Conservation (phyloP, 345 rosid species). For the Crucihimalaya himalaica region DNA sequence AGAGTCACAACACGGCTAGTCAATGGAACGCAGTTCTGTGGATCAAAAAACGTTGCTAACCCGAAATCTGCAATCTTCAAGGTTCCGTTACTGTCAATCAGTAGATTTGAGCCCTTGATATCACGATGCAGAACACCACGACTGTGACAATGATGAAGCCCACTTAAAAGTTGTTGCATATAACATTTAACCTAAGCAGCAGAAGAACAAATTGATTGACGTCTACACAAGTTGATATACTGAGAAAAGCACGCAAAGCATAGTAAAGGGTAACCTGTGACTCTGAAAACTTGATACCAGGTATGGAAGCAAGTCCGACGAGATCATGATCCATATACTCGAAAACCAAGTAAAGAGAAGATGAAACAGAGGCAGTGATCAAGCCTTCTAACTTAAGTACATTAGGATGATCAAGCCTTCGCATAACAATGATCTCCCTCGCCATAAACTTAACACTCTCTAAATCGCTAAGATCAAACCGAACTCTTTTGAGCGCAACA, state of each 20-base stretch:
- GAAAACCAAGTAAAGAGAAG: slow-evolving; percentile 83
- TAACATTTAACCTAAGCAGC: slow-evolving; percentile 80
- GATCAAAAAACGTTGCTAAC: slow-evolving; percentile 74
- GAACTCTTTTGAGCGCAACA: slow-evolving; percentile 83
- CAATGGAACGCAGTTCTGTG: slow-evolving; percentile 54
- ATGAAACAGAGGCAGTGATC: slow-evolving; percentile 75
- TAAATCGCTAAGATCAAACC: slow-evolving; percentile 75
- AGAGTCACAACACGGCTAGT: slow-evolving; percentile 98
- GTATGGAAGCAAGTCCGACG: slow-evolving; percentile 82
- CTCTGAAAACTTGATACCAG: slow-evolving; percentile 80
- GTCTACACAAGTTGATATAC: background rate
- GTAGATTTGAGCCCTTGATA: slow-evolving; percentile 96
- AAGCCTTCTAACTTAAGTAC: slow-evolving; percentile 87
- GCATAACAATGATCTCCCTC: slow-evolving; percentile 76
- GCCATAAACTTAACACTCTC: slow-evolving; percentile 96
- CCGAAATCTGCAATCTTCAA: slow-evolving; percentile 99
- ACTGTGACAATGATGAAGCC: slow-evolving; percentile 93
- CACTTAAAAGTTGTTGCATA: slow-evolving; percentile 91
- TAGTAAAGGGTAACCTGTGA: slow-evolving; percentile 60
- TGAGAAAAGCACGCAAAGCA: background rate
- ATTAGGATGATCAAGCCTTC: slow-evolving; percentile 93
- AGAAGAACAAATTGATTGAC: slow-evolving; percentile 7
- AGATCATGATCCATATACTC: slow-evolving; percentile 99
- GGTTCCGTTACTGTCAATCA: slow-evolving; percentile 72
- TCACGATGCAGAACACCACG: slow-evolving; percentile 87